Evolutionary conservation across 768 basidiomycete genomes (phyloP).

Genomic region (Nidularia sp.): DNA sequence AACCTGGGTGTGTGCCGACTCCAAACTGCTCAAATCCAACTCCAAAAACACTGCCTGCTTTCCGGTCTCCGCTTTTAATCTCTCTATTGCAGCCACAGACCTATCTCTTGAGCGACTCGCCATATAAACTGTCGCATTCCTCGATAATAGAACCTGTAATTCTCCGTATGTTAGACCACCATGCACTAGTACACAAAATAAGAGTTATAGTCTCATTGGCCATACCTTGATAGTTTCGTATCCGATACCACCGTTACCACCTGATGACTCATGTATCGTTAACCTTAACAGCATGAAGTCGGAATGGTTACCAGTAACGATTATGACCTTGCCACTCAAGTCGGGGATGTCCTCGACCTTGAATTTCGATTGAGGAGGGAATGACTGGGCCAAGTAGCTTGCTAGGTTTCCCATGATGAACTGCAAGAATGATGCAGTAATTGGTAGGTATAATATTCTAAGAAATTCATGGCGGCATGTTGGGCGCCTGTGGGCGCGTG

Average conservation of each 20-base stretch:
- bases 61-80: background rate
- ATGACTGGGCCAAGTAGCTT: no score
- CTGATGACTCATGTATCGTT: background rate
- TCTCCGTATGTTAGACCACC: background rate
- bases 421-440: no score
- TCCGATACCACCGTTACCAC: background rate
- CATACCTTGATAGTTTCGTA: background rate
- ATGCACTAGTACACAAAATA: no score
- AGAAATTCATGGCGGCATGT: no score
- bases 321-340: background rate
- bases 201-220: background rate
- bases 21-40: slow-evolving; percentile 27
- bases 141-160: background rate
- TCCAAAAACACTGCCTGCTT: slow-evolving; percentile 12
- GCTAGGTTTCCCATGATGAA: no score
- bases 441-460: no score
- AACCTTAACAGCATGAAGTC: background rate
- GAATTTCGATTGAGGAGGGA: no score
- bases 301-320: background rate
- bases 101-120: background rate
- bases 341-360: background rate
- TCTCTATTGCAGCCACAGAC: background rate
- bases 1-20: slow-evolving; percentile 8
- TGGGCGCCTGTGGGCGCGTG: no score
- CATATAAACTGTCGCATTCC: background rate